Conservation (phyloP, 257 asterid species). For the Sherardia arvensis region DNA sequence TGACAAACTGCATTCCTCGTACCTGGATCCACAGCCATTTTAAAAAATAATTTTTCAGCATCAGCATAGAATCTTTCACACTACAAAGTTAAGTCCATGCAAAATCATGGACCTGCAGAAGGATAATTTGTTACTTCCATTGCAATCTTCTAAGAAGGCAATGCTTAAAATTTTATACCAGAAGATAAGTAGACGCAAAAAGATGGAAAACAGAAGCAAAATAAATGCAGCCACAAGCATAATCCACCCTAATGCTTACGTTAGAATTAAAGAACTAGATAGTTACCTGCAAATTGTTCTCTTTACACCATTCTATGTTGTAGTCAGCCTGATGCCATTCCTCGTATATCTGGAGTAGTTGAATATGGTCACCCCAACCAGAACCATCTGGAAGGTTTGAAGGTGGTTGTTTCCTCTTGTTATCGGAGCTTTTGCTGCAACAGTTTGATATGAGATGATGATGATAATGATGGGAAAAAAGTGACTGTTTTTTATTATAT, state of each 20-base stretch:
- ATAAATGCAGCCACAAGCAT: background rate
- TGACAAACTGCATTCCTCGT: conserved; percentile 87
- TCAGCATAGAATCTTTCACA: background rate
- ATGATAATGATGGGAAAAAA: background rate
- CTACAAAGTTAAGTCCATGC: background rate
- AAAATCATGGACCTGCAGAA: background rate
- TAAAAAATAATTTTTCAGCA: background rate
- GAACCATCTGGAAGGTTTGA: conserved; percentile 88
- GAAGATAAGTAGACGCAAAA: too few species aligned
- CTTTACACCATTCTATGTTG: conserved; percentile 66
- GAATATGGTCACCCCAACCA: conserved; percentile 97
- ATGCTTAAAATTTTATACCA: too few species aligned
- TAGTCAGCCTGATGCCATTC: conserved; percentile 75
- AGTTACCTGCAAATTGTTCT: conserved; percentile 74
- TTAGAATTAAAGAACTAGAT: background rate
- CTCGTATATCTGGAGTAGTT: conserved; percentile 82
- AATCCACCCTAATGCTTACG: background rate
- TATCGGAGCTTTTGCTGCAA: conserved; percentile 44
- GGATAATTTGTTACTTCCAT: background rate
- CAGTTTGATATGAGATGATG: too few species aligned
- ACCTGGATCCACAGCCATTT: conserved; percentile 57
- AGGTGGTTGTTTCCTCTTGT: conserved; percentile 73
- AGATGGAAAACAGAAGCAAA: background rate
- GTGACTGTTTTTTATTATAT: background rate
- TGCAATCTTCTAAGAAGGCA: background rate